phyloP scores from a whole-genome alignment of 1,284 basidiomycete species.

The Gymnopus androsaceus region DNA sequence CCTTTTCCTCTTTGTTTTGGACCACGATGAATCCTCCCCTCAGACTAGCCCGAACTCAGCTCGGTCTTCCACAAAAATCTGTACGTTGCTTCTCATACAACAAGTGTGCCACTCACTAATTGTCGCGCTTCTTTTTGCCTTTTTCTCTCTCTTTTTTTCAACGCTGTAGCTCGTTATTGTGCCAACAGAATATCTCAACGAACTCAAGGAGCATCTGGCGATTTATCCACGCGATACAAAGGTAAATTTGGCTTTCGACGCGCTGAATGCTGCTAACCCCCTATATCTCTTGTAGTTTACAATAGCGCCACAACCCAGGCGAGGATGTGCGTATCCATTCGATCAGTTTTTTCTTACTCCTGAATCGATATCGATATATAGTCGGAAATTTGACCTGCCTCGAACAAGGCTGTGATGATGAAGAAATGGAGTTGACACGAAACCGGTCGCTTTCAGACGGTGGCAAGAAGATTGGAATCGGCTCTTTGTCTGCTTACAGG shows the following conservation, averaged over 20 bases:
- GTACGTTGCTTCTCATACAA: not conserved
- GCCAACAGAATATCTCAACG: conserved; percentile 37
- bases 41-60: conserved; percentile 3
- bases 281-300: conserved; percentile 33
- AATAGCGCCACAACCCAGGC: conserved; percentile 36
- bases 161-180: conserved; percentile 18
- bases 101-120: not conserved
- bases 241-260: conserved; percentile 24
- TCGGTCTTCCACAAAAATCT: conserved; percentile 2
- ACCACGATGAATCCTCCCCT: not conserved
- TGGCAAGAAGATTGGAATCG: conserved; percentile 43
- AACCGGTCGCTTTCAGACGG: conserved; percentile 36
- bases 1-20: not conserved
- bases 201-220: conserved; percentile 37
- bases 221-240: conserved; percentile 40
- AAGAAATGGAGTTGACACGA: conserved; percentile 33
- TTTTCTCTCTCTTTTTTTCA: not conserved
- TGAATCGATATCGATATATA: no score
- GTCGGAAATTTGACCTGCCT: conserved; percentile 46
- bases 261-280: conserved; percentile 16
- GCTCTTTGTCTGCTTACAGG: conserved; percentile 45
- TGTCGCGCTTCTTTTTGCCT: not conserved
- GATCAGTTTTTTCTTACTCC: no score
- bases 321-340: conserved; percentile 43
- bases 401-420: conserved; percentile 41